Conservation (phyloP, 768 basidiomycete genomes). For the Tephrocybe sp. region DNA sequence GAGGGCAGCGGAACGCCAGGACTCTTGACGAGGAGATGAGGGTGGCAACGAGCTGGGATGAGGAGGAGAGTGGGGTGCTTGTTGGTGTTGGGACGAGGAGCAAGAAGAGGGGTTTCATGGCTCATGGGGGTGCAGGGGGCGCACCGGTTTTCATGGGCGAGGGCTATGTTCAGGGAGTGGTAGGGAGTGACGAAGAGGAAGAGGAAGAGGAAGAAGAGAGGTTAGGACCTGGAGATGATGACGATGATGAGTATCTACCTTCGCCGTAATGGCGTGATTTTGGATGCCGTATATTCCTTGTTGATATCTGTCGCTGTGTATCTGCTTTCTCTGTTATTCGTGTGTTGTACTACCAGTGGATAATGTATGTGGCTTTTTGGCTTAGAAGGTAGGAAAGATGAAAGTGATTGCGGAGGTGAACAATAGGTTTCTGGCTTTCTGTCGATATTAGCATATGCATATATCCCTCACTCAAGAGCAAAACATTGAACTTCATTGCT, state of each 20-base stretch:
- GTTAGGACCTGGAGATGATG: not conserved
- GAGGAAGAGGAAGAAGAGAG: not conserved
- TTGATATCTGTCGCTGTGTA: constrained; percentile 3
- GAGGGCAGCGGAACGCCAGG: constrained; percentile 22
- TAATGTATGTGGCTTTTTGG: too few relatives aligned
- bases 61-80: constrained; percentile 50
- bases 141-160: constrained; percentile 68
- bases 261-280: not conserved
- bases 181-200: constrained; percentile 27
- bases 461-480: too few relatives aligned
- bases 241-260: constrained; percentile 10
- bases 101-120: constrained; percentile 60
- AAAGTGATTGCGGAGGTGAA: too few relatives aligned
- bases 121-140: constrained; percentile 76
- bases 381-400: too few relatives aligned
- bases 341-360: constrained; percentile 3
- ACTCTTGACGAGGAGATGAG: constrained; percentile 73
- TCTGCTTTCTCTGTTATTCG: constrained; percentile 2
- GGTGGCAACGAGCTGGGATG: constrained; percentile 34
- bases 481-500: too few relatives aligned
- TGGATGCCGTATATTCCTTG: not conserved
- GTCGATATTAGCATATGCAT: too few relatives aligned
- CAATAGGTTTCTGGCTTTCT: too few relatives aligned
- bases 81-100: constrained; percentile 56
- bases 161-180: constrained; percentile 62